Evolutionary conservation across 2,329 filamentous ascomycete genomes (phyloP).

Genomic region (Xylaria sp.): DNA sequence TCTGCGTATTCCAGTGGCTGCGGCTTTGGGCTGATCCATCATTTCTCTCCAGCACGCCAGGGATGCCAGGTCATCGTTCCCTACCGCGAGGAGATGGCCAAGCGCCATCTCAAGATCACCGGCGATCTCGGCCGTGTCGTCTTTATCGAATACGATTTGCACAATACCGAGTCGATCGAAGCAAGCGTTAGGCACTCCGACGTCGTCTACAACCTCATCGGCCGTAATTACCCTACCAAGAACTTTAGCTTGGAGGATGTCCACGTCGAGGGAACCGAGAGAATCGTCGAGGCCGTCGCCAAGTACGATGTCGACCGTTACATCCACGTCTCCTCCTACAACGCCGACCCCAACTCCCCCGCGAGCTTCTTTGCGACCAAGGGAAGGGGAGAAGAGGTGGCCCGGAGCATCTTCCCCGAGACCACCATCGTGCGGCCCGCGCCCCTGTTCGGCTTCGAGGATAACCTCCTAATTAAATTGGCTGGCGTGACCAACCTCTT

Average conservation of each 20-base stretch:
- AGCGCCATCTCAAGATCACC: slow-evolving; percentile 94
- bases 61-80: slow-evolving; percentile 95
- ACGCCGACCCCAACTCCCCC: slow-evolving; percentile 77
- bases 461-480: slow-evolving; percentile 85
- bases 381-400: slow-evolving; percentile 82
- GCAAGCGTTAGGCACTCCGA: slow-evolving; percentile 97
- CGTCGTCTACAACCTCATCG: slow-evolving; percentile 95
- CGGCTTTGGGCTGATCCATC: slow-evolving; percentile 33
- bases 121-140: slow-evolving; percentile 89
- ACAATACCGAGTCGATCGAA: slow-evolving; percentile 93
- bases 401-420: slow-evolving; percentile 89
- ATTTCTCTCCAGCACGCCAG: slow-evolving; percentile 69
- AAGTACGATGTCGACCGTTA: slow-evolving; percentile 98
- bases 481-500: slow-evolving; percentile 81
- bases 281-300: slow-evolving; percentile 90
- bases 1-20: not conserved
- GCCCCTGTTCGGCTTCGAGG: slow-evolving; percentile 93
- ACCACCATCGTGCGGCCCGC: slow-evolving; percentile 95
- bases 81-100: slow-evolving; percentile 96
- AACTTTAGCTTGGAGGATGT: slow-evolving; percentile 95
- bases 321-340: slow-evolving; percentile 96
- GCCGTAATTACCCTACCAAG: slow-evolving; percentile 95
- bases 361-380: slow-evolving; percentile 94
- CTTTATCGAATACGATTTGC: slow-evolving; percentile 94
- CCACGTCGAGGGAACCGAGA: slow-evolving; percentile 88